Evolutionary conservation across 2,329 filamentous ascomycete genomes (phyloP).

Genomic region (Botrytis squamosa): DNA sequence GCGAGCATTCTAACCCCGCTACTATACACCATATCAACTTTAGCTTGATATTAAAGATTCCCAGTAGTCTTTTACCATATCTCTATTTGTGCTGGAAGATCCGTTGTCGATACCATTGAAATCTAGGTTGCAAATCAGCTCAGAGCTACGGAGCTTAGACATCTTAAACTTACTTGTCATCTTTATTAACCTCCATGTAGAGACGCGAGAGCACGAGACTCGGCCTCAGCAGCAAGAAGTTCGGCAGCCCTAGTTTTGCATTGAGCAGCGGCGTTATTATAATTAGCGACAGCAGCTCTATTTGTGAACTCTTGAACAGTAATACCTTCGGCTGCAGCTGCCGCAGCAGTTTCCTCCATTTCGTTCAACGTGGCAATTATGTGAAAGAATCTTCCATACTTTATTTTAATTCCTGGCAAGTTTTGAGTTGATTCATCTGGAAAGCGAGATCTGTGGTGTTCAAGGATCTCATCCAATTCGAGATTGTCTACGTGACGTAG

Average conservation of each 20-base stretch:
- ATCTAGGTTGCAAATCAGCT: neutral
- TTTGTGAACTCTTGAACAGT: too few relatives aligned
- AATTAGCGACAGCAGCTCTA: too few relatives aligned
- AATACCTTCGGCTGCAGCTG: neutral
- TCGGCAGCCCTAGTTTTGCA: too few relatives aligned
- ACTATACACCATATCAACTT: neutral
- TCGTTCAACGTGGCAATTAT: neutral
- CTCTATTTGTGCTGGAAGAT: neutral
- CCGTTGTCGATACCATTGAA: neutral
- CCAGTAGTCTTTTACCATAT: neutral
- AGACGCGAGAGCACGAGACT: neutral
- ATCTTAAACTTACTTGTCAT: neutral
- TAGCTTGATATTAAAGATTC: neutral
- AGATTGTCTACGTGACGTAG: neutral
- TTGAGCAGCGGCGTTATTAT: too few relatives aligned
- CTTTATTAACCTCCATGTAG: neutral
- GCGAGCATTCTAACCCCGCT: neutral
- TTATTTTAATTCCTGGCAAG: neutral
- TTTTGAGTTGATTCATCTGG: neutral
- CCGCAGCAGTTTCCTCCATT: neutral
- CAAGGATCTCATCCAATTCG: neutral
- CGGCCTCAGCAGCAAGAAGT: too few relatives aligned
- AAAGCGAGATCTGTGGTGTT: neutral
- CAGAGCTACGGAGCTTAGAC: neutral
- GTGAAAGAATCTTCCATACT: neutral